These are phyloP conservation scores for Kodamaea anthophila DNA, from an alignment of 1,139 yeast genomes.

Conservation along the genomic window DNA sequence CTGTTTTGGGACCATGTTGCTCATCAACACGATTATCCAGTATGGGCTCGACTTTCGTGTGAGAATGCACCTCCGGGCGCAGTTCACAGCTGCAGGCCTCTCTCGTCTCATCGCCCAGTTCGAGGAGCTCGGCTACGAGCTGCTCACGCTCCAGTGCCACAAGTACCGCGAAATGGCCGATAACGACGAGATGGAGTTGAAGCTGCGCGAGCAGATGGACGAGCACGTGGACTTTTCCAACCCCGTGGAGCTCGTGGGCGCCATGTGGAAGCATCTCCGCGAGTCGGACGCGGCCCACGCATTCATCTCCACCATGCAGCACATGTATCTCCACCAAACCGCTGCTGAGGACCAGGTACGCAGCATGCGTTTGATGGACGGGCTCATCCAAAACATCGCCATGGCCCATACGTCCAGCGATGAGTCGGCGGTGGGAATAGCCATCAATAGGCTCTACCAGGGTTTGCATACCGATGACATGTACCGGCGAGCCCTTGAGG, in stretches of 20 bases:
- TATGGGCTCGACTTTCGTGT: constrained; percentile 60
- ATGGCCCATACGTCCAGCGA: constrained; percentile 58
- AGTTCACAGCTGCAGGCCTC: constrained; percentile 72
- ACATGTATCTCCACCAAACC: constrained; percentile 66
- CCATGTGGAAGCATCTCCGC: constrained; percentile 65
- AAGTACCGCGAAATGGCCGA: constrained; percentile 62
- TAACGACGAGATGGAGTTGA: constrained; percentile 63
- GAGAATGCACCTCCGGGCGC: constrained; percentile 71
- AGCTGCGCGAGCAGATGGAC: constrained; percentile 54
- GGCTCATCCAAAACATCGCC: constrained; percentile 74
- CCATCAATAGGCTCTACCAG: constrained; percentile 71
- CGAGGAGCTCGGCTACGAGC: constrained; percentile 55
- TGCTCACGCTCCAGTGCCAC: constrained; percentile 59
- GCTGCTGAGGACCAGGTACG: constrained; percentile 48
- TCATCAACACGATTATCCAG: constrained; percentile 66
- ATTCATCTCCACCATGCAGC: constrained; percentile 76
- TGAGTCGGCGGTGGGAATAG: constrained; percentile 73
- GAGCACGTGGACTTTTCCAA: constrained; percentile 61
- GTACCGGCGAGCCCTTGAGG: constrained; percentile 72
- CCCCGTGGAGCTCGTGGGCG: constrained; percentile 65
- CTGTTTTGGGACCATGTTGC: constrained; percentile 68
- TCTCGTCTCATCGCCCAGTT: constrained; percentile 57
- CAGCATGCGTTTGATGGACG: constrained; percentile 75
- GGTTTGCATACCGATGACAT: constrained; percentile 88
- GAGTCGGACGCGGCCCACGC: constrained; percentile 70